Evolutionary conservation across 176 grass and related monocot genomes (phyloP).

Genomic region (Cocos nucifera): DNA sequence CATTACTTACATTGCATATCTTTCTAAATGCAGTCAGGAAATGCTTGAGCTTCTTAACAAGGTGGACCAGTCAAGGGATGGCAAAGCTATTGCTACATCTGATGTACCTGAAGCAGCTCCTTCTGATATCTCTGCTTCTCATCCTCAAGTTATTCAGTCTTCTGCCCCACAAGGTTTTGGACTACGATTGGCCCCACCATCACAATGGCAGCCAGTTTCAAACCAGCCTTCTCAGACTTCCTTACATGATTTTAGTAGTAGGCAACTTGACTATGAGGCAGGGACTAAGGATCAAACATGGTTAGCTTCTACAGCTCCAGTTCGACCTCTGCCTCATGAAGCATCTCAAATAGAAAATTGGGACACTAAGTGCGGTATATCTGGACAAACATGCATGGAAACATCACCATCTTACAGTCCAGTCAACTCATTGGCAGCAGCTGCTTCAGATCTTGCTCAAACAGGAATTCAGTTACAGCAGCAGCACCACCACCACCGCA

Average conservation of each 20-base stretch:
- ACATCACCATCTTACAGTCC: neutral
- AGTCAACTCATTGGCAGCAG: neutral
- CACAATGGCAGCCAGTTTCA: conserved; percentile 14
- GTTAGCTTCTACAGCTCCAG: conserved; percentile 1
- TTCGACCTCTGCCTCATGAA: conserved; percentile 1
- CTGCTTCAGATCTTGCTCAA: conserved; percentile 4
- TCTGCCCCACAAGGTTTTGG: conserved; percentile 7
- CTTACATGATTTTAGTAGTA: neutral
- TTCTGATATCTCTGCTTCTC: neutral
- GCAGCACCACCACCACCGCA: neutral
- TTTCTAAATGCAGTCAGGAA: conserved; percentile 18
- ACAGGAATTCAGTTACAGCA: conserved; percentile 6
- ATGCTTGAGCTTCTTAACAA: conserved; percentile 26
- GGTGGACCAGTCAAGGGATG: conserved; percentile 17
- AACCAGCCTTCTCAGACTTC: neutral
- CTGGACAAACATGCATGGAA: conserved; percentile 6
- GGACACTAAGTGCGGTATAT: neutral
- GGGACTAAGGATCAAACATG: neutral
- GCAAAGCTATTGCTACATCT: neutral
- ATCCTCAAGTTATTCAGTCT: conserved; percentile 7
- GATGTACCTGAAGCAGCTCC: neutral
- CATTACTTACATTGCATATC: neutral
- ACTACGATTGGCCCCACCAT: conserved; percentile 17
- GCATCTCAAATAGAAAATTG: conserved; percentile 12
- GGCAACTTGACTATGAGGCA: neutral